Percentiles rank a stretch among this genome's conserved stretches.
Conservation (phyloP, 345 rosid species). For the Conringia planisiliqua region DNA sequence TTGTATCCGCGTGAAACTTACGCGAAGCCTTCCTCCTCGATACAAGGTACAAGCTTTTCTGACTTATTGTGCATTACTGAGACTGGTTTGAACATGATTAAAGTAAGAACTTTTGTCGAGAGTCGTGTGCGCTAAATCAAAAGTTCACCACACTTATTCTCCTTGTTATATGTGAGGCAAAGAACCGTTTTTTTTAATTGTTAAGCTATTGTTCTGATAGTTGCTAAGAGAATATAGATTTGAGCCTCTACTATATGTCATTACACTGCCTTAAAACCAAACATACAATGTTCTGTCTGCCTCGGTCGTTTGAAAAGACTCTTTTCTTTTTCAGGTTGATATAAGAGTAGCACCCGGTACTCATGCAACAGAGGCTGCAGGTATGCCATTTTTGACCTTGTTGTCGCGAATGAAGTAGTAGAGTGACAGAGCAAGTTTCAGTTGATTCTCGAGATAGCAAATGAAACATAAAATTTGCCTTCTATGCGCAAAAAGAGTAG, state of each 20-base stretch:
- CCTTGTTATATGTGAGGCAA: neutral
- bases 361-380: conserved; percentile 92
- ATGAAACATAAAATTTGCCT: neutral
- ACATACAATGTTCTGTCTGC: neutral
- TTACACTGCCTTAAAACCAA: neutral
- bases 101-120: neutral
- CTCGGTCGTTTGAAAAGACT: neutral
- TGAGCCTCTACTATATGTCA: neutral
- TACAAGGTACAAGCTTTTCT: conserved; percentile 59
- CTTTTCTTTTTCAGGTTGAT: conserved; percentile 55
- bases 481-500: neutral
- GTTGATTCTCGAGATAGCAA: neutral
- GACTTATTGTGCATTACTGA: neutral
- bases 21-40: conserved; percentile 87
- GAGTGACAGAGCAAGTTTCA: neutral
- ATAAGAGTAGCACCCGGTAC: conserved; percentile 92
- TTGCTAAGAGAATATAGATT: neutral
- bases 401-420: neutral
- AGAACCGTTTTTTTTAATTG: neutral
- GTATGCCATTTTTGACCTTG: conserved; percentile 29
- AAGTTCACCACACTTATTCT: neutral
- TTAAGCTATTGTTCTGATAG: neutral
- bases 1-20: conserved; percentile 79
- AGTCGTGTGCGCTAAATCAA: neutral
- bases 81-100: neutral